A percentile compares a stretch with the other conserved stretches of the same genome.
These are phyloP conservation scores for Nemania serpens DNA, from an alignment of 2,329 filamentous ascomycete genomes.

Conservation along the genomic window DNA sequence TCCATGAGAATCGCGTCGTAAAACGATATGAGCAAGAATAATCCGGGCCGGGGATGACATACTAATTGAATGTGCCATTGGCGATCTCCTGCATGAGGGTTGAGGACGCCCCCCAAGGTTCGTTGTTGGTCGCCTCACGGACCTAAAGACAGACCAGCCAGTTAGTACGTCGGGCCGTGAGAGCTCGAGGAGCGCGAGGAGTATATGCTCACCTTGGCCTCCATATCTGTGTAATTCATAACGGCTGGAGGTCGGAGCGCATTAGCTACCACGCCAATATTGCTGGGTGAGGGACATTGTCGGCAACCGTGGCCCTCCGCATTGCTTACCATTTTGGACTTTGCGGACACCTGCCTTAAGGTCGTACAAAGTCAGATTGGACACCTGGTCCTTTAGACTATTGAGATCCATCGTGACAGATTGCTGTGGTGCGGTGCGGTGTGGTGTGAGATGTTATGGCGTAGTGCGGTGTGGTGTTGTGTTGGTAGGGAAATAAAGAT, in stretches of 20 bases:
- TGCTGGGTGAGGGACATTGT: background rate
- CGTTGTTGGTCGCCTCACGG: slow-evolving; percentile 97
- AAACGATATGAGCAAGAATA: no score
- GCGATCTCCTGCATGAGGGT: slow-evolving; percentile 97
- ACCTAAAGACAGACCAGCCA: slow-evolving; percentile 59
- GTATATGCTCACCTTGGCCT: slow-evolving; percentile 60
- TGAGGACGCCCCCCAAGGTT: slow-evolving; percentile 89
- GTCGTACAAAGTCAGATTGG: slow-evolving; percentile 92
- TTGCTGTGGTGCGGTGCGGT: slow-evolving; percentile 12
- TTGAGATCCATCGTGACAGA: slow-evolving; percentile 75
- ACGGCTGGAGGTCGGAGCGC: slow-evolving; percentile 65
- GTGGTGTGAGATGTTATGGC: background rate
- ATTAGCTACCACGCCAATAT: slow-evolving; percentile 20
- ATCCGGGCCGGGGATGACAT: slow-evolving; percentile 45
- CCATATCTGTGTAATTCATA: slow-evolving; percentile 98
- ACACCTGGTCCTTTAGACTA: slow-evolving; percentile 82
- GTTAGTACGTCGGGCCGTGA: slow-evolving; percentile 3
- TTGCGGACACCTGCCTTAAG: slow-evolving; percentile 93
- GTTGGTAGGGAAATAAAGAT: slow-evolving; percentile 2
- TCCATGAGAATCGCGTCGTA: slow-evolving; percentile 10
- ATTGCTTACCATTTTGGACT: slow-evolving; percentile 82
- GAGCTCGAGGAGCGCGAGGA: background rate
- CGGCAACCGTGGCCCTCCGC: background rate
- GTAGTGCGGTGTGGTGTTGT: background rate
- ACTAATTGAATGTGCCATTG: slow-evolving; percentile 98